Evolutionary conservation across 176 grass and related monocot species (phyloP), one percentile per base, ranked within the genome.

Genomic region (Ampelocalamus luodianensis): DNA sequence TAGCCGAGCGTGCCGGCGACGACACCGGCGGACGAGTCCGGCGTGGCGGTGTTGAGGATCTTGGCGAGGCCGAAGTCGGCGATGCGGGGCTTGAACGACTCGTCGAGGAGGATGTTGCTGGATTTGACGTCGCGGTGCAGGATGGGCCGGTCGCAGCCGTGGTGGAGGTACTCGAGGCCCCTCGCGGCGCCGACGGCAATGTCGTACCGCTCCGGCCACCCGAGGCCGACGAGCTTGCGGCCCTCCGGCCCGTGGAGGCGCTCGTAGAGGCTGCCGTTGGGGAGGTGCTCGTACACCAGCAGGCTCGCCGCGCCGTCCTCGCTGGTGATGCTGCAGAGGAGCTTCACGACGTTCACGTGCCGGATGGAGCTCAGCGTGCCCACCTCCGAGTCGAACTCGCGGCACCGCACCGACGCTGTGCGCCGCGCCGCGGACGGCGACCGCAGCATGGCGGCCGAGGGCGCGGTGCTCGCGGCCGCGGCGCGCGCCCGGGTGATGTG

Each of bases 121-220:
- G 93, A 95, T 75, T 98, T 98, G 71, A 98, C 96, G 77, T 98
- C 96, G 26, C 96, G 93, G 87, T 98, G 96, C 6, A 98, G 77
- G 82, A 98, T 98, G n/a, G 85, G 85, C 0, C 93, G 85, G 68
- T 89, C 89, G 11, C 96, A 93, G 22, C 91, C 89, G 23, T 98
- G 89, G 79, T 98, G 93, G 29, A 98, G 91, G 88, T 98, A 98
- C 77, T 93, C 91, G 4, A 98, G 87, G 0, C 96, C 96, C 42
- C 85, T 44, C 3, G 93, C 93, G 3, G 93, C 87, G n/a, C 96
- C 96, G 44, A 93, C 75, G 10, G 91, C 91, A 3, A 98, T 73
- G 38, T 95, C 93, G 38, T 87, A 87, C 17, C 93, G 88, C 29
- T 87, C 88, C 10, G 70, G 68, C 93, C 96, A 98, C 17, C 71